Conservation (phyloP, 345 rosid genomes). For the Rhizophora apiculata region DNA sequence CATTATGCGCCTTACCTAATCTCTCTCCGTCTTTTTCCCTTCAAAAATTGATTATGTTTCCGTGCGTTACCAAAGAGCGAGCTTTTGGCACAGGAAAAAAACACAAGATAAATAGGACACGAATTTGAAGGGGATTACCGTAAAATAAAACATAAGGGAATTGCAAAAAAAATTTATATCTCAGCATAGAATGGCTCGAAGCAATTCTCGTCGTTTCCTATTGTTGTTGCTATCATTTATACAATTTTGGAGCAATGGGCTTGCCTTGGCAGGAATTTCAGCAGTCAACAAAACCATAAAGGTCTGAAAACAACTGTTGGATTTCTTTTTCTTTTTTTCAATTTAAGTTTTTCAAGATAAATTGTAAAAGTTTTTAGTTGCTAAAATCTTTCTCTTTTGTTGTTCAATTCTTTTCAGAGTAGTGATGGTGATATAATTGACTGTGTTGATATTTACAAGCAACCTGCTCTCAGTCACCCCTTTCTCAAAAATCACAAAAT, state of each 20-base stretch:
- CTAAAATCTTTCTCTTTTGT: too few species aligned
- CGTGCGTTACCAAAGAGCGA: too few species aligned
- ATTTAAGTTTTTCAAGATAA: not conserved
- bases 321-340: not conserved
- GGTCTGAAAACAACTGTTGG: not conserved
- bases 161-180: not conserved
- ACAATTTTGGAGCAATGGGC: not conserved
- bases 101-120: too few species aligned
- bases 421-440: not conserved
- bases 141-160: too few species aligned
- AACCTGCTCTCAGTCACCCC: conserved; percentile 33
- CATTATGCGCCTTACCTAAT: too few species aligned
- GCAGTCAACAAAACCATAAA: not conserved
- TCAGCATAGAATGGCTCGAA: not conserved
- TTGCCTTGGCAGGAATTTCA: not conserved
- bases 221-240: not conserved
- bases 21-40: too few species aligned
- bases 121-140: too few species aligned
- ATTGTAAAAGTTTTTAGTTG: not conserved
- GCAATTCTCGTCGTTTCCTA: not conserved
- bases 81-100: too few species aligned
- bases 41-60: too few species aligned
- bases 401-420: not conserved
- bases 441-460: conserved; percentile 19
- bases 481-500: conserved; percentile 28